Conservation (phyloP, 768 basidiomycete genomes). For the Clathrus columnatus region DNA sequence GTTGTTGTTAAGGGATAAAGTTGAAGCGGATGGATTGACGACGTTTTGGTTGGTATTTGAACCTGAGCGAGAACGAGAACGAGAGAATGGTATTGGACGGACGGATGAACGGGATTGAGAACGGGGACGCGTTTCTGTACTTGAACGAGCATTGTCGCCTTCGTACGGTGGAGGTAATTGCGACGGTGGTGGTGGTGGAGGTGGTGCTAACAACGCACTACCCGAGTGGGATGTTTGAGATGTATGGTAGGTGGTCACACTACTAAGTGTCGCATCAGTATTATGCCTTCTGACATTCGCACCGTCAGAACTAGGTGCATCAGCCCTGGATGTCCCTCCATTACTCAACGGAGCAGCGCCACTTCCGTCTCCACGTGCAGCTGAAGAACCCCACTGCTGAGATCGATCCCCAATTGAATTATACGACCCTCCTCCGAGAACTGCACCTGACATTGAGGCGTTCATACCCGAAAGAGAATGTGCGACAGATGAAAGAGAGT, state of each 20-base stretch:
- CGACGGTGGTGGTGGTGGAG: too few species aligned
- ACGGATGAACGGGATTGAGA: not conserved
- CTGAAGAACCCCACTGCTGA: not conserved
- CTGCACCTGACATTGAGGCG: not conserved
- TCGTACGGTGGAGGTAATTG: not conserved
- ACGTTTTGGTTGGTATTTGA: not conserved
- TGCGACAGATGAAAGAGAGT: not conserved
- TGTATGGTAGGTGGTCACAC: too few species aligned
- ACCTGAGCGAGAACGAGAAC: not conserved
- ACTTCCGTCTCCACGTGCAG: too few species aligned
- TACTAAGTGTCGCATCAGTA: not conserved
- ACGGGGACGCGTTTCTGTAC: not conserved
- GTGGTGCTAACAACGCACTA: not conserved
- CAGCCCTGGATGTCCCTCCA: too few species aligned
- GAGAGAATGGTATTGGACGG: not conserved
- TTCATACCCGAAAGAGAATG: not conserved
- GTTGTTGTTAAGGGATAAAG: conserved; percentile 24
- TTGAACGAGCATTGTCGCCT: not conserved
- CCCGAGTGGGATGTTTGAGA: too few species aligned
- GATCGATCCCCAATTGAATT: not conserved
- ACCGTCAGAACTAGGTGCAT: too few species aligned
- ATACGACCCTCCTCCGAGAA: not conserved
- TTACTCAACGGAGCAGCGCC: too few species aligned
- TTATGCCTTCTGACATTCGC: too few species aligned
- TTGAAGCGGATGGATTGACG: not conserved